Evolutionary conservation across 768 basidiomycete genomes (phyloP).

Genomic region (Termitomyces sp.): DNA sequence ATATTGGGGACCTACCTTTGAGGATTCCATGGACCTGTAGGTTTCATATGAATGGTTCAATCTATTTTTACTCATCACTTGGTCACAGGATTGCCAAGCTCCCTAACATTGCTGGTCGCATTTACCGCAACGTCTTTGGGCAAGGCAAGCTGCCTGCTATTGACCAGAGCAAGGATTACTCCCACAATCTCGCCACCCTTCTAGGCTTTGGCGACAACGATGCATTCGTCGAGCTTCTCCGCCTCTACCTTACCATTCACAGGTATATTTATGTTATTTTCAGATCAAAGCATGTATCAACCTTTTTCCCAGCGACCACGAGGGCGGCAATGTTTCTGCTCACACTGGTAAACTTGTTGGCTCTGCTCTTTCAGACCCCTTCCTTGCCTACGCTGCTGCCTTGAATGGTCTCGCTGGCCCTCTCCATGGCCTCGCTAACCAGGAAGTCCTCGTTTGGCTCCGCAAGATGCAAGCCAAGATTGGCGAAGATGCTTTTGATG

Average conservation of each 20-base stretch:
- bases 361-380: constrained; percentile 95
- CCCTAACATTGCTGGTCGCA: constrained; percentile 93
- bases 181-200: constrained; percentile 82
- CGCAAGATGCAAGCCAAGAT: constrained; percentile 90
- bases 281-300: background rate
- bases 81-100: constrained; percentile 86
- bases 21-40: constrained; percentile 85
- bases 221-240: constrained; percentile 89
- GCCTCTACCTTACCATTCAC: constrained; percentile 97
- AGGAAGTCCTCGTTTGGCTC: constrained; percentile 94
- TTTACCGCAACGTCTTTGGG: constrained; percentile 86
- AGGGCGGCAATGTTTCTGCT: constrained; percentile 97
- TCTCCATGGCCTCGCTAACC: constrained; percentile 95
- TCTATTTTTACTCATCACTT: constrained; percentile 7
- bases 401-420: constrained; percentile 97
- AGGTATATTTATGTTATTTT: constrained; percentile 40
- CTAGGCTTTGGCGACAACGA: constrained; percentile 89
- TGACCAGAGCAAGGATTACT: constrained; percentile 83
- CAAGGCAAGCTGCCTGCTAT: constrained; percentile 86
- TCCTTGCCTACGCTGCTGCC: constrained; percentile 90
- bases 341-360: constrained; percentile 93
- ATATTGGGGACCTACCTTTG: constrained; percentile 94
- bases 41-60: constrained; percentile 15
- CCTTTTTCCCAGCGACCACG: constrained; percentile 68
- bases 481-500: constrained; percentile 82